A percentile compares a stretch with the other conserved stretches of the same genome.
phyloP scores from a whole-genome alignment of 2,329 filamentous ascomycete species.

The Epichloe gansuensis region DNA sequence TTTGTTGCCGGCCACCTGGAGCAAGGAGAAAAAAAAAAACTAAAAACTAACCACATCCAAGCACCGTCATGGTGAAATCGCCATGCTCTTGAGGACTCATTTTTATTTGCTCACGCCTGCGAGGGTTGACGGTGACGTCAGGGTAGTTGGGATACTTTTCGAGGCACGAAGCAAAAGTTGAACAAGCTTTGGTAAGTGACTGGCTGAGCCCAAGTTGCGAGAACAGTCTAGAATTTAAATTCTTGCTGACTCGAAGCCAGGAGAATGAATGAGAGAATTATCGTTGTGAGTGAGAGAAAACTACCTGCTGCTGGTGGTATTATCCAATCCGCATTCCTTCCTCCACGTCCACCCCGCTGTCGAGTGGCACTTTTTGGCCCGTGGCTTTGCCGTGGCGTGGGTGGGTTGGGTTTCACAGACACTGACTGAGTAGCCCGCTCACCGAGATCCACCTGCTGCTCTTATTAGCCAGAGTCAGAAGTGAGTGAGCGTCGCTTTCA shows the following conservation, averaged over 20 bases:
- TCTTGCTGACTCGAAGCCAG: not conserved
- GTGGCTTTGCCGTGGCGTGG: not conserved
- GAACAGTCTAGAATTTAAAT: not conserved
- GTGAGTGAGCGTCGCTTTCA: not conserved
- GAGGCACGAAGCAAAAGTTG: not conserved
- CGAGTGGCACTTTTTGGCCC: not conserved
- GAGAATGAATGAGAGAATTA: not conserved
- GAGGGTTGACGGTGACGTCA: not conserved
- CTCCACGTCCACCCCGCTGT: too few species aligned
- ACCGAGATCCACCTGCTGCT: not conserved
- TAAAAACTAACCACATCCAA: slow-evolving; percentile 59
- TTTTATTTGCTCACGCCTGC: not conserved
- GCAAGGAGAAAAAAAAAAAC: slow-evolving; percentile 1
- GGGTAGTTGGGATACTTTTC: not conserved
- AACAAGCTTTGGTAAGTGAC: not conserved
- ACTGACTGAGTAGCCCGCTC: too few species aligned
- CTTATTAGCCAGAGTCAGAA: not conserved
- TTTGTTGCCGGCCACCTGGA: not conserved
- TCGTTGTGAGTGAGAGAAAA: not conserved
- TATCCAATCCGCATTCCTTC: too few species aligned
- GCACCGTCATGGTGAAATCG: slow-evolving; percentile 60
- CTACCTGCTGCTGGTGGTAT: too few species aligned
- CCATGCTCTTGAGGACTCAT: slow-evolving; percentile 21
- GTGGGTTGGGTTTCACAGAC: not conserved
- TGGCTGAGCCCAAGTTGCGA: not conserved